Evolutionary conservation across 2,329 filamentous ascomycete genomes (phyloP).

Genomic region (Aspergillus cejpii): DNA sequence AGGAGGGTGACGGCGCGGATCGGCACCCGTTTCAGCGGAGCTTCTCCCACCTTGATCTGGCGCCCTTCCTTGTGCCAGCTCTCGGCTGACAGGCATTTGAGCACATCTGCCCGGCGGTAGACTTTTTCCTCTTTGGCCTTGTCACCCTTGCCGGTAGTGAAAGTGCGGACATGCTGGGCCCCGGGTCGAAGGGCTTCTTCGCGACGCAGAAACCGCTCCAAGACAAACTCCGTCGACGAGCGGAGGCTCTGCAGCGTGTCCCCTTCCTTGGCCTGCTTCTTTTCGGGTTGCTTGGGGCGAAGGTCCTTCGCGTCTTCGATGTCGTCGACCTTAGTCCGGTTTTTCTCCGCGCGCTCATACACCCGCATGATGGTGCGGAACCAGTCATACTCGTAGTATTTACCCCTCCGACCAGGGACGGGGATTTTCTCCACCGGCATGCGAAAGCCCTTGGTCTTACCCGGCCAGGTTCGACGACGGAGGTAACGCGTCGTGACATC

Average conservation of each 20-base stretch:
- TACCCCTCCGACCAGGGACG: slow-evolving; percentile 68
- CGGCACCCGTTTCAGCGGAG: slow-evolving; percentile 77
- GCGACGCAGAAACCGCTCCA: slow-evolving; percentile 78
- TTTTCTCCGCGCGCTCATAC: slow-evolving; percentile 53
- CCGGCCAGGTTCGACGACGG: slow-evolving; percentile 71
- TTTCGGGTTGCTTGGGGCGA: slow-evolving; percentile 63
- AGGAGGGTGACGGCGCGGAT: slow-evolving; percentile 86
- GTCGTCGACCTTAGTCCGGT: slow-evolving; percentile 65
- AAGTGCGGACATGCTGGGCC: slow-evolving; percentile 65
- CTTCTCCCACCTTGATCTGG: slow-evolving; percentile 61
- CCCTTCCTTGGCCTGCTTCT: slow-evolving; percentile 64
- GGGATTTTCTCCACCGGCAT: slow-evolving; percentile 74
- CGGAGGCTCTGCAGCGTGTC: slow-evolving; percentile 88
- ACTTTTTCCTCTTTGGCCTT: slow-evolving; percentile 72
- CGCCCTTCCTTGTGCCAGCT: slow-evolving; percentile 98
- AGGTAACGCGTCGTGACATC: slow-evolving; percentile 92
- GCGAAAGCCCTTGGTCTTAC: slow-evolving; percentile 79
- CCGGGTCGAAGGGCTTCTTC: slow-evolving; percentile 76
- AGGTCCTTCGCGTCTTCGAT: slow-evolving; percentile 73
- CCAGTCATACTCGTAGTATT: slow-evolving; percentile 78
- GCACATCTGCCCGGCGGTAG: slow-evolving; percentile 70
- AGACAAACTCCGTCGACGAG: slow-evolving; percentile 72
- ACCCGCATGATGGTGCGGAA: slow-evolving; percentile 72
- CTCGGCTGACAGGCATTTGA: slow-evolving; percentile 81
- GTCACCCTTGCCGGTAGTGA: slow-evolving; percentile 67